phyloP scores from a whole-genome alignment of 1,139 yeast genomes.

The Tardiomyces blankii region DNA sequence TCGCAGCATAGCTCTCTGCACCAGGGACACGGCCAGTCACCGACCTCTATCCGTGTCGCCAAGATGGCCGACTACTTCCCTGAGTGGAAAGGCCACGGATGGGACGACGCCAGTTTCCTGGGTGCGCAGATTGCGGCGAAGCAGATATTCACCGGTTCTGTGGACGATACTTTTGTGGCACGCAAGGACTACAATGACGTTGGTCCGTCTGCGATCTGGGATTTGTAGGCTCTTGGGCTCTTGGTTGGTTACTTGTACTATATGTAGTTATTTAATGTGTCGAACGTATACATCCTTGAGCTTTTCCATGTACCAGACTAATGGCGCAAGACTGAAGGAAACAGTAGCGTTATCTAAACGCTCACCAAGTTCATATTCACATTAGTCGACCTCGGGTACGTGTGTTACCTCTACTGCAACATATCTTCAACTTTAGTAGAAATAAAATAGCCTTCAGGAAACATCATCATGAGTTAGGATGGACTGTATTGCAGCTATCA shows the following conservation, averaged over 20 bases:
- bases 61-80: conserved; percentile 88
- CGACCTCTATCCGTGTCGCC: conserved; percentile 55
- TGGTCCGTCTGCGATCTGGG: conserved; percentile 63
- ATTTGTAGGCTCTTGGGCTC: conserved; percentile 18
- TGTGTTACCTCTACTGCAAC: too few relatives aligned
- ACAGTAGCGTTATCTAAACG: too few relatives aligned
- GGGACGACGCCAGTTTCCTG: conserved; percentile 65
- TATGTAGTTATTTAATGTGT: neutral
- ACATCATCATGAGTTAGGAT: too few relatives aligned
- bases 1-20: conserved; percentile 9
- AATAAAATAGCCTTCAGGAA: too few relatives aligned
- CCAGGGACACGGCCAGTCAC: conserved; percentile 49
- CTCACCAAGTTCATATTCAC: too few relatives aligned
- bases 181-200: conserved; percentile 63
- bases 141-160: conserved; percentile 54
- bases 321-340: too few relatives aligned
- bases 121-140: conserved; percentile 87
- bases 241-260: neutral
- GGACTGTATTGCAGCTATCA: too few relatives aligned
- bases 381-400: too few relatives aligned
- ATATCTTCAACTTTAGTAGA: too few relatives aligned
- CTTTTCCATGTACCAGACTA: too few relatives aligned
- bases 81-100: conserved; percentile 83
- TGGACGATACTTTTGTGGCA: conserved; percentile 58
- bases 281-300: too few relatives aligned